Percentiles rank a stretch among this genome's conserved stretches.
Evolutionary conservation across 2,329 filamentous ascomycete species (phyloP).

Genomic region (Venturia carpophila): DNA sequence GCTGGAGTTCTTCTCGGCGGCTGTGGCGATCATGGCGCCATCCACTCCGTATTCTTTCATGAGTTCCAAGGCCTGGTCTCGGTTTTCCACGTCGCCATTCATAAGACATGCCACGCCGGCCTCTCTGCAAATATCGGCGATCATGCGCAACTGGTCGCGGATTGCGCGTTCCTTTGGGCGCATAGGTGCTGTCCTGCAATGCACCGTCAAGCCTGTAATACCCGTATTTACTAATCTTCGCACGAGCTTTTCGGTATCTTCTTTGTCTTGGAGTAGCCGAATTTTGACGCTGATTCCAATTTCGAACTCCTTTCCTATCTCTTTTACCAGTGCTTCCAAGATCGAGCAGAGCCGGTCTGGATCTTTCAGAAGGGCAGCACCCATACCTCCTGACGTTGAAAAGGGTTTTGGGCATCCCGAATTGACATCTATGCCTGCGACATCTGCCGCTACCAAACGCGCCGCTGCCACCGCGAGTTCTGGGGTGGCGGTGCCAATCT

Average conservation of each 20-base stretch:
- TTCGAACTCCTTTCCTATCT: slow-evolving; percentile 68
- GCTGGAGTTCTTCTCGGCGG: slow-evolving; percentile 84
- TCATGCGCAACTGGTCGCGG: slow-evolving; percentile 75
- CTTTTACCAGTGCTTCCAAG: slow-evolving; percentile 68
- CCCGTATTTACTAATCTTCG: slow-evolving; percentile 73
- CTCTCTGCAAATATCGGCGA: slow-evolving; percentile 70
- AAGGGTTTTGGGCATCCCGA: slow-evolving; percentile 98
- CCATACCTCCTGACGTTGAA: slow-evolving; percentile 90
- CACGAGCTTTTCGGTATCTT: slow-evolving; percentile 70
- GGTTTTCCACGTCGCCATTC: slow-evolving; percentile 81
- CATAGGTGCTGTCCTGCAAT: slow-evolving; percentile 96
- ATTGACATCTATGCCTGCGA: slow-evolving; percentile 92
- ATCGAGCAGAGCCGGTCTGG: slow-evolving; percentile 81
- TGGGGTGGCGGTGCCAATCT: slow-evolving; percentile 82
- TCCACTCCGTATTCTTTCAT: slow-evolving; percentile 77
- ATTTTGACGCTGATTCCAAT: slow-evolving; percentile 98
- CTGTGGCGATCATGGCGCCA: slow-evolving; percentile 93
- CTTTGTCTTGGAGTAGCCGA: slow-evolving; percentile 68
- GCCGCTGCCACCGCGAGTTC: slow-evolving; percentile 77
- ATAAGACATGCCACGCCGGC: slow-evolving; percentile 87
- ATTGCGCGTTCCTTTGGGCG: slow-evolving; percentile 81
- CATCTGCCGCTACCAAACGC: slow-evolving; percentile 73
- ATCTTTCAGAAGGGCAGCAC: slow-evolving; percentile 76
- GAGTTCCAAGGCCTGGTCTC: slow-evolving; percentile 63
- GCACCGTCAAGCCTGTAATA: slow-evolving; percentile 84